phyloP scores from a whole-genome alignment of 2,329 filamentous ascomycete species.

The Didymella pinodella region DNA sequence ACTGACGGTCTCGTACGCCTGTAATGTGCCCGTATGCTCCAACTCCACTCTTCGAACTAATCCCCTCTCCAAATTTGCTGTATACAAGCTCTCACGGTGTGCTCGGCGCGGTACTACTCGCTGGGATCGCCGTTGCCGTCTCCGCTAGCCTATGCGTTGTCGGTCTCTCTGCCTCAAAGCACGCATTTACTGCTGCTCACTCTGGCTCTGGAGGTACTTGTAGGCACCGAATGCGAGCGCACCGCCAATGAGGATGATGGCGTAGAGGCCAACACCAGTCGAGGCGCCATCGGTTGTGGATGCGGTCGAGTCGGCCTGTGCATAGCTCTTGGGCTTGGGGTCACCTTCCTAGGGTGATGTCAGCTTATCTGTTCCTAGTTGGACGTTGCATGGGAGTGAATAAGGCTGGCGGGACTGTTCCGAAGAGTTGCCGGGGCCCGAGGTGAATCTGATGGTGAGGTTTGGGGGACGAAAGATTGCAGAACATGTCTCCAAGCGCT shows the following conservation, averaged over 20 bases:
- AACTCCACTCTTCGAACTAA: neutral
- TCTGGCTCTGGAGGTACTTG: slow-evolving; percentile 76
- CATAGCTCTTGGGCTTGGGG: slow-evolving; percentile 71
- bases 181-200: slow-evolving; percentile 25
- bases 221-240: slow-evolving; percentile 80
- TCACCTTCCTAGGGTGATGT: slow-evolving; percentile 68
- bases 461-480: neutral
- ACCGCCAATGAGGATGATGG: slow-evolving; percentile 78
- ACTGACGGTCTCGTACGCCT: slow-evolving; percentile 4
- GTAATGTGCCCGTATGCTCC: neutral
- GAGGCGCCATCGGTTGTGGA: slow-evolving; percentile 61
- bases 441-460: slow-evolving; percentile 2
- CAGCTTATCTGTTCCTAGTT: neutral
- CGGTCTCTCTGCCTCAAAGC: neutral
- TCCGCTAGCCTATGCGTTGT: slow-evolving; percentile 8
- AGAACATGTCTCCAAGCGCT: neutral
- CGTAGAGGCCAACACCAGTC: slow-evolving; percentile 82
- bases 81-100: neutral
- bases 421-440: slow-evolving; percentile 14
- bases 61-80: neutral
- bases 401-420: slow-evolving; percentile 31
- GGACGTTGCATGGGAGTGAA: neutral
- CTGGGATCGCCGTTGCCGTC: neutral
- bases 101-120: neutral
- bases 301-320: slow-evolving; percentile 57